Evolutionary conservation across 2,329 filamentous ascomycete species (phyloP), one percentile per base, ranked within the genome.

Genomic region (Aspergillus melleus): DNA sequence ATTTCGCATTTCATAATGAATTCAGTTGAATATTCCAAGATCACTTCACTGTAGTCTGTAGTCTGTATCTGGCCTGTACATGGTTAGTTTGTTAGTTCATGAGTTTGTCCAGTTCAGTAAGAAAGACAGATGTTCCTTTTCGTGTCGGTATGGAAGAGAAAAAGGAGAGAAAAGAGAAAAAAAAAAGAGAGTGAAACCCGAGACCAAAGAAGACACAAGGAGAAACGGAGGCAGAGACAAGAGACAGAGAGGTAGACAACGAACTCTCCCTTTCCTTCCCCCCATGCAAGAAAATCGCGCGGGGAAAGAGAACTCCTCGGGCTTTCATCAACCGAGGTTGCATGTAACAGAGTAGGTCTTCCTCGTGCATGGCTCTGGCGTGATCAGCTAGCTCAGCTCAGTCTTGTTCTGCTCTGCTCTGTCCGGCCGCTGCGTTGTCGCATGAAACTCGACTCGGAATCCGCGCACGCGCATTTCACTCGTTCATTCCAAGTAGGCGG

Each of bases 1-100:
- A 70, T 66, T 52, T 60, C 63, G 63, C 58, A 70, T 70, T 69
- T 65, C 66, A 62, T 62, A 69, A 68, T 63, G 59, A 58, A 54
- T 55, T 61, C 32, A 52, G 22, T 49, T 52, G 30, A 51, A 36
- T 22, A 36, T 32, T 30, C 46, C 19, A 26, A 6, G 20, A 14
- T 29, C 14, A 6, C 14, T 36, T 2, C 9, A 53, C 26, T 8
- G 32, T 53, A 22, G 44, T 1, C 36, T 42, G 36, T 42, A 42
- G n/a, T n/a, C n/a, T n/a, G n/a, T n/a, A n/a, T n/a, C n/a, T n/a
- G n/a, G n/a, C n/a, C n/a, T n/a, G n/a, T n/a, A n/a, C n/a, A n/a
- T n/a, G 1, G 14, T 36, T 36, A 36, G 36, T 16, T 16, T 42
- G 16, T 42, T 42, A n/a, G 36, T n/a, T 12, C 6, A 42, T 16